A percentile compares a stretch with the other conserved stretches of the same genome.
Evolutionary conservation across 2,329 filamentous ascomycete species (phyloP).

Genomic region (Alternaria hordeiaustralica): DNA sequence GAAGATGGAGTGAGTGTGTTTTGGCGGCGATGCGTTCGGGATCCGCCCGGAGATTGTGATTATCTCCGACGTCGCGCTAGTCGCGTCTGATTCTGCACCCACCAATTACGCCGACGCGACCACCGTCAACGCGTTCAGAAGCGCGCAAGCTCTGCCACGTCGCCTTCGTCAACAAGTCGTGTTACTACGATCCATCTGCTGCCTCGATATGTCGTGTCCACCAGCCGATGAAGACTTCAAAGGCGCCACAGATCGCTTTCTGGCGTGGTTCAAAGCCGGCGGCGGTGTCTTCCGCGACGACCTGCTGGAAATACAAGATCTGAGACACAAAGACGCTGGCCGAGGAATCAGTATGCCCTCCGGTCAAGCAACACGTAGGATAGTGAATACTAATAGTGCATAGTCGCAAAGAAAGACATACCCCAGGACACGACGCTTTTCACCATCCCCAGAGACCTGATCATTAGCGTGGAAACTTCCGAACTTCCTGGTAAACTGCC

Average conservation of each 20-base stretch:
- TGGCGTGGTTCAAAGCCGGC: slow-evolving; percentile 28
- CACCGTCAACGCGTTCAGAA: neutral
- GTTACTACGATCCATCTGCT: no score
- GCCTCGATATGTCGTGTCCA: no score
- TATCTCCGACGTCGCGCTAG: neutral
- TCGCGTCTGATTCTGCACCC: neutral
- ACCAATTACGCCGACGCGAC: neutral
- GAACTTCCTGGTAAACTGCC: slow-evolving; percentile 22
- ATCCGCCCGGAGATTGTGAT: neutral
- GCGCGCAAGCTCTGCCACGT: neutral
- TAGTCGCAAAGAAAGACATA: slow-evolving; percentile 25
- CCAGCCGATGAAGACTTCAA: slow-evolving; percentile 15
- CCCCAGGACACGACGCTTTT: slow-evolving; percentile 26
- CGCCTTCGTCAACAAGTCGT: neutral
- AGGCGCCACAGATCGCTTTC: slow-evolving; percentile 18
- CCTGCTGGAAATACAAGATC: slow-evolving; percentile 26
- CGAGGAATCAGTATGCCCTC: slow-evolving; percentile 26
- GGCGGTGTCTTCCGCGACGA: slow-evolving; percentile 31
- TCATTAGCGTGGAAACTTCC: slow-evolving; percentile 31
- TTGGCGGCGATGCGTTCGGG: neutral
- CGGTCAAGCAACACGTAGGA: fast-evolving
- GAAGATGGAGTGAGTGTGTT: neutral
- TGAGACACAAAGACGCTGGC: slow-evolving; percentile 27
- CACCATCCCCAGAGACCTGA: slow-evolving; percentile 27
- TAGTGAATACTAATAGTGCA: neutral